Percentiles rank a stretch among this genome's conserved stretches.
phyloP scores from a whole-genome alignment of 257 asterid genomes.

The Henckelia pumila region DNA sequence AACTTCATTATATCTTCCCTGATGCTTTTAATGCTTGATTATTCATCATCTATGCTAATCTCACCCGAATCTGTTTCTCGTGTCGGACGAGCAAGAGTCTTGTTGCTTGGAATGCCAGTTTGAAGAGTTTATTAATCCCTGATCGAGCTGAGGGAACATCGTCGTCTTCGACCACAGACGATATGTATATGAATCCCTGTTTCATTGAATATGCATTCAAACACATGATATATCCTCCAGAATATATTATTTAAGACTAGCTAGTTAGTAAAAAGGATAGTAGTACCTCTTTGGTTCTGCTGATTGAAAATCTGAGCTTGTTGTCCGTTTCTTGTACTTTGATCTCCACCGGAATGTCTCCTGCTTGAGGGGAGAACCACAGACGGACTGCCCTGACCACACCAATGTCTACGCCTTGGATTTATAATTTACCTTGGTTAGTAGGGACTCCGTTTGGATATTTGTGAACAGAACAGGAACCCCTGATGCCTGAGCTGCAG shows the following conservation, averaged over 20 bases:
- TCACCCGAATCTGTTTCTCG: conserved; percentile 23
- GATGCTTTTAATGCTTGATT: too few relatives aligned
- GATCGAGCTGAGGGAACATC: conserved; percentile 63
- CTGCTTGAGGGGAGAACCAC: conserved; percentile 82
- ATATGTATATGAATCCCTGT: conserved; percentile 89
- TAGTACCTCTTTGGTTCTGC: conserved; percentile 76
- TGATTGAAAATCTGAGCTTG: conserved; percentile 82
- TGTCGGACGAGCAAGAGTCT: conserved; percentile 59
- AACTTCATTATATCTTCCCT: too few relatives aligned
- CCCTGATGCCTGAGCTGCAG: conserved; percentile 81
- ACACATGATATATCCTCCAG: too few relatives aligned
- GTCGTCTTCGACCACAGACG: conserved; percentile 55
- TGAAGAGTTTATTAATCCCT: conserved; percentile 54
- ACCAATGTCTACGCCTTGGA: conserved; percentile 89
- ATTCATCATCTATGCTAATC: conserved; percentile 9
- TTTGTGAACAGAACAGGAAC: conserved; percentile 80
- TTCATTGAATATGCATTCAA: not conserved
- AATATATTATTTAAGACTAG: too few relatives aligned
- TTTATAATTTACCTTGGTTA: conserved; percentile 84
- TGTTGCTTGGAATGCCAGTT: conserved; percentile 40
- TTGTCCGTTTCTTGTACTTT: conserved; percentile 65
- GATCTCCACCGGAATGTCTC: conserved; percentile 76
- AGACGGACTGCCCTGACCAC: conserved; percentile 82
- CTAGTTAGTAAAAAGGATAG: too few relatives aligned
- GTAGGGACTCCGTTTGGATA: conserved; percentile 86